A percentile compares a stretch with the other conserved stretches of the same genome.
Conservation (phyloP, 345 rosid species). For the Aethionema arabicum region DNA sequence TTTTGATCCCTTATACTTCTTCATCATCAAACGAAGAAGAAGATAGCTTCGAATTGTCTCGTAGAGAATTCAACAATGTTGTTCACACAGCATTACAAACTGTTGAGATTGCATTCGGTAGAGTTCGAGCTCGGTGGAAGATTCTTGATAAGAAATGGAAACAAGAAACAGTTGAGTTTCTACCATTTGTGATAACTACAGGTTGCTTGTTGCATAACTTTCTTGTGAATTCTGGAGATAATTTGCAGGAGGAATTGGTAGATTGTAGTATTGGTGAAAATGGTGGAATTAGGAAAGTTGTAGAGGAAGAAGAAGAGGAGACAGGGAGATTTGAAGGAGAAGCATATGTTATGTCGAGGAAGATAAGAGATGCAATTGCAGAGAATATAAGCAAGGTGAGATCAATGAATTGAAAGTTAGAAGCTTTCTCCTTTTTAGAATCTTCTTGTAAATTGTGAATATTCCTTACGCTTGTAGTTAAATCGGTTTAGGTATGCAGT, state of each 20-base stretch:
- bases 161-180: slow-evolving; percentile 53
- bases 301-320: slow-evolving; percentile 36
- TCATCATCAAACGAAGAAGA: slow-evolving; percentile 43
- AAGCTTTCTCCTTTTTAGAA: background rate
- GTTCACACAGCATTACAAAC: slow-evolving; percentile 47
- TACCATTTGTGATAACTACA: slow-evolving; percentile 62
- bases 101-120: slow-evolving; percentile 46
- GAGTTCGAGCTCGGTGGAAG: slow-evolving; percentile 60
- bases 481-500: background rate
- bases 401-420: slow-evolving; percentile 30
- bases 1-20: slow-evolving; percentile 55
- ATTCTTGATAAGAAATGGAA: slow-evolving; percentile 64
- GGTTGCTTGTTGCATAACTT: slow-evolving; percentile 74
- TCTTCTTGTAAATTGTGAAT: background rate
- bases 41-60: slow-evolving; percentile 41
- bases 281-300: slow-evolving; percentile 3
- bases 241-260: slow-evolving; percentile 34
- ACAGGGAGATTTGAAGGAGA: slow-evolving; percentile 46
- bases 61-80: slow-evolving; percentile 53
- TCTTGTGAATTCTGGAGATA: slow-evolving; percentile 53
- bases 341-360: slow-evolving; percentile 39
- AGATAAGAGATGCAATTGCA: slow-evolving; percentile 61
- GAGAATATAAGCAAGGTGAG: slow-evolving; percentile 50
- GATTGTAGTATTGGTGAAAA: slow-evolving; percentile 13
- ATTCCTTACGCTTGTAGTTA: background rate